A percentile compares a stretch with the other conserved stretches of the same genome.
phyloP scores from a whole-genome alignment of 352 stramenopile genomes.

The Pythium sp. region DNA sequence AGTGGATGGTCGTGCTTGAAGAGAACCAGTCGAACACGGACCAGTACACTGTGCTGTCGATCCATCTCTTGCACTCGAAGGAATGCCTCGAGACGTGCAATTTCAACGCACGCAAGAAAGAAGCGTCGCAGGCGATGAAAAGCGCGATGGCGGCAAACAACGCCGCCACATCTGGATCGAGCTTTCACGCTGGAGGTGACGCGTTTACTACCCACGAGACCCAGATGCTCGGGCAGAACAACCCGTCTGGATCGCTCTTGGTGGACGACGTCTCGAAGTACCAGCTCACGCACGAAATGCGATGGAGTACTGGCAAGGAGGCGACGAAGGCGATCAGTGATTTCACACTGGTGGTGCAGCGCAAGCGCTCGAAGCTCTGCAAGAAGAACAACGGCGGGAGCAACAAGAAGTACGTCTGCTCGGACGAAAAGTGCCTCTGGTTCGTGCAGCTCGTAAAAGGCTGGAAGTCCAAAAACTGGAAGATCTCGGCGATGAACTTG shows the following conservation, averaged over 20 bases:
- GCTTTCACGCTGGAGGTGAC: not conserved
- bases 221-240: constrained; percentile 11
- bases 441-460: constrained; percentile 76
- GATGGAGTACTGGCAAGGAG: constrained; percentile 76
- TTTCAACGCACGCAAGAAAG: constrained; percentile 63
- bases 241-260: constrained; percentile 35
- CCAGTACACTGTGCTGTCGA: constrained; percentile 50
- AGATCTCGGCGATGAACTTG: constrained; percentile 86
- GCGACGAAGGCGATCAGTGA: constrained; percentile 76
- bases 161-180: not conserved
- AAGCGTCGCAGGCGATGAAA: constrained; percentile 13
- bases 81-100: constrained; percentile 78
- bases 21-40: constrained; percentile 37
- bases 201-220: constrained; percentile 5
- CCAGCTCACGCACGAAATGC: constrained; percentile 74
- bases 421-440: constrained; percentile 68
- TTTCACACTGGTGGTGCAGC: constrained; percentile 72
- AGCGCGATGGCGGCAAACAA: not conserved
- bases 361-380: constrained; percentile 75
- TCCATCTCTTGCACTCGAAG: constrained; percentile 61
- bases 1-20: constrained; percentile 61
- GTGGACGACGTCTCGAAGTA: constrained; percentile 68
- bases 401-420: constrained; percentile 88
- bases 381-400: constrained; percentile 81
- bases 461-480: constrained; percentile 86